phyloP scores from a whole-genome alignment of 257 asterid species.

The Nicotiana attenuata region DNA sequence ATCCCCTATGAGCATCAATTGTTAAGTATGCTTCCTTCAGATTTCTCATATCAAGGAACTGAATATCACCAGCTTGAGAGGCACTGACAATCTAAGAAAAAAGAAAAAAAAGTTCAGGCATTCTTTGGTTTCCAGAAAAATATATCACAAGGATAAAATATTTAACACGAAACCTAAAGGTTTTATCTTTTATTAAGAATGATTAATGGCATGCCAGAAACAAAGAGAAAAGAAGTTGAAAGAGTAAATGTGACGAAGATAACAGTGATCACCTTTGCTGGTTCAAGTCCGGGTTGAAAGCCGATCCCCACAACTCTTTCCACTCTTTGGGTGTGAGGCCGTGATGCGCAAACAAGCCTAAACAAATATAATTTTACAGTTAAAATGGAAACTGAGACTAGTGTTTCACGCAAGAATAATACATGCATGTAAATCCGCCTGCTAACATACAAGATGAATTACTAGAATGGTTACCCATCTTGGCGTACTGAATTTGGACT shows the following conservation, averaged over 20 bases:
- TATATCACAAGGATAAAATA: neutral
- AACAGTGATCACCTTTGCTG: slow-evolving; percentile 54
- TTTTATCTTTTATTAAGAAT: neutral
- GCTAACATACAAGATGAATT: neutral
- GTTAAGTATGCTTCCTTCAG: slow-evolving; percentile 60
- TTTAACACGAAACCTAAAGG: neutral
- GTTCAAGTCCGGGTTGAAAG: slow-evolving; percentile 93
- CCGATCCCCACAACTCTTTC: slow-evolving; percentile 85
- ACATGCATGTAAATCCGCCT: neutral
- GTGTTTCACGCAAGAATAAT: neutral
- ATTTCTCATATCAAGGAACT: slow-evolving; percentile 76
- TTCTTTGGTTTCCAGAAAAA: neutral
- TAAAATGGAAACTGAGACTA: neutral
- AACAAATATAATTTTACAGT: neutral
- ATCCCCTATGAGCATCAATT: slow-evolving; percentile 88
- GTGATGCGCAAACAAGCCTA: slow-evolving; percentile 69
- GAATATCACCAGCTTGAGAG: slow-evolving; percentile 86
- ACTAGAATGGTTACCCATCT: neutral
- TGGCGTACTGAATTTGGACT: neutral
- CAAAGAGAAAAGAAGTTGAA: neutral
- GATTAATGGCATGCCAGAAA: neutral
- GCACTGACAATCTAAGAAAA: slow-evolving; percentile 76
- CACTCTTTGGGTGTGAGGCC: slow-evolving; percentile 63
- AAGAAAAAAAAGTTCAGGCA: neutral
- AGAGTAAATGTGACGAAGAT: neutral